Conservation (phyloP, 371 early-diverging fungal species). For the Synchytrium microbalum region DNA sequence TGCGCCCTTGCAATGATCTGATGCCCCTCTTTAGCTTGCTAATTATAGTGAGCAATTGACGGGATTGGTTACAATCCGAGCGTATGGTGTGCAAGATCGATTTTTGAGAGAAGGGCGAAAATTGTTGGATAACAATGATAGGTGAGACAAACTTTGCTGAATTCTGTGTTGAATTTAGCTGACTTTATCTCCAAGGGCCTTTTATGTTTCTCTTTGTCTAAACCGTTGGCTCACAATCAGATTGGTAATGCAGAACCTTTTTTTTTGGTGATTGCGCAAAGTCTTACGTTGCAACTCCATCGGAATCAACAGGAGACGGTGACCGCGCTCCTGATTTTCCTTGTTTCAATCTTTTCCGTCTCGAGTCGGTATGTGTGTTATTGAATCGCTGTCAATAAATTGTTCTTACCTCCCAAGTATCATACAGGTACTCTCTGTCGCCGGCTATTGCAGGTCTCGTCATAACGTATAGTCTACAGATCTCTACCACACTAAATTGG, state of each 20-base stretch:
- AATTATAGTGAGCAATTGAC: too few species aligned
- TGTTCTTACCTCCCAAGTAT: conserved; percentile 14
- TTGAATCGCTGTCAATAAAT: conserved; percentile 16
- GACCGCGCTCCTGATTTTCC: conserved; percentile 45
- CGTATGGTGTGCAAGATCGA: conserved; percentile 47
- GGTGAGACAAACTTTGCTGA: too few species aligned
- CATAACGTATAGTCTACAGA: conserved; percentile 46
- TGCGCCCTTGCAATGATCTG: too few species aligned
- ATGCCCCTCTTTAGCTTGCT: too few species aligned
- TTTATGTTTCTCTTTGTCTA: too few species aligned
- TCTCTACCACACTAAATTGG: conserved; percentile 53
- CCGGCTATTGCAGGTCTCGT: conserved; percentile 42
- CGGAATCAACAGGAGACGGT: conserved; percentile 43
- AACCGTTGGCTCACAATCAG: too few species aligned
- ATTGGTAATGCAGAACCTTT: too few species aligned
- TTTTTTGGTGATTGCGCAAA: not conserved
- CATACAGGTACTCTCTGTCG: conserved; percentile 7
- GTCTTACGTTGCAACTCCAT: conserved; percentile 26
- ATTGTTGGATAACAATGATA: too few species aligned
- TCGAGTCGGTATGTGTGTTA: conserved; percentile 26
- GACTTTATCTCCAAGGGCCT: too few species aligned
- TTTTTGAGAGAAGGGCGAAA: too few species aligned
- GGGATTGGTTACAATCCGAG: conserved; percentile 51
- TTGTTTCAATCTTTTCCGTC: conserved; percentile 21
- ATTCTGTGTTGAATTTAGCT: too few species aligned